A percentile compares a stretch with the other conserved stretches of the same genome.
Evolutionary conservation across 345 rosid species (phyloP).

Genomic region (Heritiera littoralis): DNA sequence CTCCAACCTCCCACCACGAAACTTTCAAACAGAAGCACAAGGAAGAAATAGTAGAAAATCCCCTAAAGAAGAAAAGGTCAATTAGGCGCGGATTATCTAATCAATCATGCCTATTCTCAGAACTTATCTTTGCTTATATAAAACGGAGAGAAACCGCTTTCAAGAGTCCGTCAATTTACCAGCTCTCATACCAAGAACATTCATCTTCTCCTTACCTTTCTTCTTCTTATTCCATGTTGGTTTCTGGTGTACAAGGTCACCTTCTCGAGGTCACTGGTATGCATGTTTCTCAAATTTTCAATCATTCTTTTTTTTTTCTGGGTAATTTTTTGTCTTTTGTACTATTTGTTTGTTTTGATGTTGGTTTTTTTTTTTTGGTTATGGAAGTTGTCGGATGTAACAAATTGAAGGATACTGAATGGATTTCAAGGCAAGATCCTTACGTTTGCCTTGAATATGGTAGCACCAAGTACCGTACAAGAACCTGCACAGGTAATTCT

Average conservation of each 20-base stretch:
- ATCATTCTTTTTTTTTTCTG: not conserved
- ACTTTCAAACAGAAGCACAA: no score
- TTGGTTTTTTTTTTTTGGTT: not conserved
- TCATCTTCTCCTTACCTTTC: not conserved
- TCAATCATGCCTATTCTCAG: no score
- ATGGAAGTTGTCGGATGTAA: slow-evolving; percentile 58
- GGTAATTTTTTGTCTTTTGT: not conserved
- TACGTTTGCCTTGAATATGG: slow-evolving; percentile 65
- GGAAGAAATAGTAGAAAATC: no score
- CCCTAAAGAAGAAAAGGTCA: no score
- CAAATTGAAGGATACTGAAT: slow-evolving; percentile 72
- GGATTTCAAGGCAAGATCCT: slow-evolving; percentile 74
- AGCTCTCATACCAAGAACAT: not conserved
- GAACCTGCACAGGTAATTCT: slow-evolving; percentile 63
- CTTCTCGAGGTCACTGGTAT: slow-evolving; percentile 60
- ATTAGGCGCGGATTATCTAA: not conserved
- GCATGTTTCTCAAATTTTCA: slow-evolving; percentile 16
- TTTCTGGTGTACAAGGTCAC: slow-evolving; percentile 53
- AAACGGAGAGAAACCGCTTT: not conserved
- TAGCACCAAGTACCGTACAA: slow-evolving; percentile 48
- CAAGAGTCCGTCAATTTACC: not conserved
- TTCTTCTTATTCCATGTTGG: slow-evolving; percentile 27
- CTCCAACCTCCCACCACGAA: no score
- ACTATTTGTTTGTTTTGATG: not conserved
- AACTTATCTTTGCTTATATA: not conserved